Evolutionary conservation across 495 filamentous ascomycete species (phyloP).

Genomic region (Neurospora sp.): DNA sequence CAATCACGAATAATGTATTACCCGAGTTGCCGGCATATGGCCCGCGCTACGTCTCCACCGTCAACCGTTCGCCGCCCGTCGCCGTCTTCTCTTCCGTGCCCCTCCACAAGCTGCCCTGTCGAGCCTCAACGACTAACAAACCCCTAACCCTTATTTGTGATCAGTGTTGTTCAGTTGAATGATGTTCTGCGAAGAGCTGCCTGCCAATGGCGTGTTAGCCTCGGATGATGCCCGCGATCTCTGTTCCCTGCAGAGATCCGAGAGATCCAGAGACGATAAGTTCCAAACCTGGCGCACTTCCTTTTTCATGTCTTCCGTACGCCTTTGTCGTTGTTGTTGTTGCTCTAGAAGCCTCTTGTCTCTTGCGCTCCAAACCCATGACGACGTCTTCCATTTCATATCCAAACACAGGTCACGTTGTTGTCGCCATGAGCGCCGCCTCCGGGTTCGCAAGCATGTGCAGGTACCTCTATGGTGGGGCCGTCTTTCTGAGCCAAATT

Average conservation of each 20-base stretch:
- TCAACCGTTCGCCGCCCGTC: not conserved
- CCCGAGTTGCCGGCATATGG: slow-evolving; percentile 23
- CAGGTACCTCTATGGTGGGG: not conserved
- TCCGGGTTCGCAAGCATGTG: slow-evolving; percentile 2
- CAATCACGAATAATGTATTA: slow-evolving; percentile 20
- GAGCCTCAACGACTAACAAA: not conserved
- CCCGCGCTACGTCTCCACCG: slow-evolving; percentile 2
- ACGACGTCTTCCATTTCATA: not conserved
- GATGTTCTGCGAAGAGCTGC: not conserved
- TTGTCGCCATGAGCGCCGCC: not conserved
- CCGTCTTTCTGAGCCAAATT: not conserved
- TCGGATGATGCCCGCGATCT: not conserved
- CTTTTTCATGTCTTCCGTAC: not conserved
- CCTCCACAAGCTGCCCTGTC: not conserved
- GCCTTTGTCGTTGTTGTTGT: not conserved
- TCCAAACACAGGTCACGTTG: not conserved
- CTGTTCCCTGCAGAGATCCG: not conserved
- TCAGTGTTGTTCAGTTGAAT: not conserved
- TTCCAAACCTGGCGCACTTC: not conserved
- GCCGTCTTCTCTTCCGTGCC: not conserved
- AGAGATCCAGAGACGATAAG: not conserved
- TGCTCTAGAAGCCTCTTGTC: not conserved
- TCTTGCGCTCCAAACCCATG: not conserved
- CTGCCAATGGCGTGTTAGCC: not conserved
- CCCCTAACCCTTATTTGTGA: not conserved